Conservation (phyloP, 2,329 filamentous ascomycete species). For the Anthostomella pinea region DNA sequence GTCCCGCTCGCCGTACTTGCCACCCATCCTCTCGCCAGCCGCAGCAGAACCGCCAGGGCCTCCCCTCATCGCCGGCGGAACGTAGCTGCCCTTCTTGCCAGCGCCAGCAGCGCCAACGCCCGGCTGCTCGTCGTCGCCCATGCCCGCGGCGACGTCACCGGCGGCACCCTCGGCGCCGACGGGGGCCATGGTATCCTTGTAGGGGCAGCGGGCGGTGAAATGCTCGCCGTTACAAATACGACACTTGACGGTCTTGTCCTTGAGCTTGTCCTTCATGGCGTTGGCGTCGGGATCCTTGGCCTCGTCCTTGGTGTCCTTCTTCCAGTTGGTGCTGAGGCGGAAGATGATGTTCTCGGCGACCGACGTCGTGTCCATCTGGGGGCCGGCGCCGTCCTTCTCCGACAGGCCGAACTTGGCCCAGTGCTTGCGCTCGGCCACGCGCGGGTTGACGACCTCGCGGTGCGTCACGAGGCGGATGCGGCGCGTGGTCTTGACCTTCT, state of each 20-base stretch:
- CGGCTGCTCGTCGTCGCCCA: slow-evolving; percentile 51
- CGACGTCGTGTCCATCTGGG: slow-evolving; percentile 83
- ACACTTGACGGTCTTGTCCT: slow-evolving; percentile 99
- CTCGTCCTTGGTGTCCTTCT: slow-evolving; percentile 81
- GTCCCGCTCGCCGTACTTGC: slow-evolving; percentile 91
- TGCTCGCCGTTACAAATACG: slow-evolving; percentile 98
- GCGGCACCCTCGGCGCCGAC: slow-evolving; percentile 57
- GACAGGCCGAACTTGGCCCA: slow-evolving; percentile 93
- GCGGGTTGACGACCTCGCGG: slow-evolving; percentile 92
- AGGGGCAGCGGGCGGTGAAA: slow-evolving; percentile 98
- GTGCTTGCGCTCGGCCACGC: slow-evolving; percentile 88
- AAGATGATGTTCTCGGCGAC: slow-evolving; percentile 99
- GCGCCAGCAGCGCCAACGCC: slow-evolving; percentile 43
- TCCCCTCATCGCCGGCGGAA: slow-evolving; percentile 88
- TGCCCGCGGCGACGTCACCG: slow-evolving; percentile 54
- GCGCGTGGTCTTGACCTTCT: slow-evolving; percentile 96
- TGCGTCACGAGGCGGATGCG: slow-evolving; percentile 89
- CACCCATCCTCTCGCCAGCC: slow-evolving; percentile 77
- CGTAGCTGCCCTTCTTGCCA: slow-evolving; percentile 79
- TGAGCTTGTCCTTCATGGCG: slow-evolving; percentile 77
- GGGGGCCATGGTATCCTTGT: slow-evolving; percentile 99
- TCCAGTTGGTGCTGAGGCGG: slow-evolving; percentile 90
- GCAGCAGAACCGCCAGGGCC: slow-evolving; percentile 54
- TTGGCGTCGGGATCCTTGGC: slow-evolving; percentile 70
- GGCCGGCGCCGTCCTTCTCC: slow-evolving; percentile 79